Base-by-base conservation (phyloP, 139 green algal genomes). In the Haematococcus lacustris region DNA sequence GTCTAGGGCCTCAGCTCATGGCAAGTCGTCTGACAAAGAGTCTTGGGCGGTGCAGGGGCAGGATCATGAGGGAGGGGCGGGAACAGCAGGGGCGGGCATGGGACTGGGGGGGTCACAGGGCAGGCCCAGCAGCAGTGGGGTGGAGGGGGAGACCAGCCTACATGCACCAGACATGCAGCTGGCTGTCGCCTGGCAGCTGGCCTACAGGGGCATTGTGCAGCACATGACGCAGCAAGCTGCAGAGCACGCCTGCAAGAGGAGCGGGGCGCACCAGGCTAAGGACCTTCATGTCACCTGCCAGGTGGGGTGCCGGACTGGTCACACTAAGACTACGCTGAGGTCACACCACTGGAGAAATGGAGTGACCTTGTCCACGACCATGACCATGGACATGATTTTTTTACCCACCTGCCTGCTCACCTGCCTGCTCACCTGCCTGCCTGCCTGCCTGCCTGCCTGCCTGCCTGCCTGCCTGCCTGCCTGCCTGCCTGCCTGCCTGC, bases 181-280 rank as follows among this genome's bases (percentile, higher is more conserved):
- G 68, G 59, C 57, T 2, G 0, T 80, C 51, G 75, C 75, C 1
- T 80, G 75, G 75, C 6, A 38, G 68, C 37, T 80, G 68, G 75
- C 75, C 38, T 38, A 60, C 51, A 47, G 75, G 34, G 68, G 38
- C 9, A 57, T 80, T 28, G 50, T 73, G 75, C n/a, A 65, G 30
- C 57, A 2, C 33, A 66, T 47, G 23, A 66, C 66, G 5, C 39
- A 63, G 60, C 62, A 17, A 30, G 68, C 62, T 2, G 32, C 53
- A 2, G 25, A 47, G 68, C 17, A 3, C 7, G 61, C 38, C 1
- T 76, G 53, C 2, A 3, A 50, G 34, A 17, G 51, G 63, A 6
- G 17, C 34, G 35, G 30, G 30, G 68, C 69, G 3, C 53, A n/a
- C 5, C 60, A 80, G 50, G 4, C 75, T 37, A 59, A 53, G 38